Base-by-base conservation (phyloP, 108 stramenopile species). In the Phaeodactylum tricornutum region DNA sequence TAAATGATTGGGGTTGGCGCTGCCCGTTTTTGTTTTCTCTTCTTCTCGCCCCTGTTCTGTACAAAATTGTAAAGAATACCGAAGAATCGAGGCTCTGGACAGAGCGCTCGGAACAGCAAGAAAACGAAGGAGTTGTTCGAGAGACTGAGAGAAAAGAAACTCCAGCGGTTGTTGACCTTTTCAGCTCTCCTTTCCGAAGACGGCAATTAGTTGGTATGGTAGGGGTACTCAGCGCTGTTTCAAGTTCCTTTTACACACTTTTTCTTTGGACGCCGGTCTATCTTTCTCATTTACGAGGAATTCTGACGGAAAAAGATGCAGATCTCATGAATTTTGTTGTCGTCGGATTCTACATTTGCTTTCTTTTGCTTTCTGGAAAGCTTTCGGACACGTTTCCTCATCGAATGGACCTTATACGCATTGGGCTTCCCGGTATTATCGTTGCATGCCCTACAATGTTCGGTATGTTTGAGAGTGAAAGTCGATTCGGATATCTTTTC, bases 1-100 rank as follows among this genome's bases (percentile, higher is more conserved):
- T 89, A 16, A 33, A 79, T 15, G 39, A 25, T 7, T 89, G 80
- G 80, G 87, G 77, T 40, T 89, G 87, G 87, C 52, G 87, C 0
- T 48, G 82, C 16, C 82, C 82, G 11, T 89, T 89, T 41, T 62
- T 62, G 48, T 71, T 79, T 52, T 79, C 77, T 2, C 43, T 79
- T 3, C 50, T 68, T 17, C 31, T 79, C 44, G 77, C 77, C 9
- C 77, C 77, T 17, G 15, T 74, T 1, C 45, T 79, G 0, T 79
- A 64, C 44, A 44, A 45, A 38, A 56, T 74, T 37, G 72, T 79
- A 2, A 72, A 45, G 20, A 60, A 74, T 4, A 65, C 77, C 0
- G 73, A 70, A 59, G 77, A 79, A 57, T 73, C 71, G 16, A 74
- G 74, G 54, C 31, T 63, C 14, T 79, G 77, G 77, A 25, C 53